Evolutionary conservation across 306 rosid genomes (phyloP), one percentile per base, ranked within the genome.

Genomic region (Astragalus membranaceus): DNA sequence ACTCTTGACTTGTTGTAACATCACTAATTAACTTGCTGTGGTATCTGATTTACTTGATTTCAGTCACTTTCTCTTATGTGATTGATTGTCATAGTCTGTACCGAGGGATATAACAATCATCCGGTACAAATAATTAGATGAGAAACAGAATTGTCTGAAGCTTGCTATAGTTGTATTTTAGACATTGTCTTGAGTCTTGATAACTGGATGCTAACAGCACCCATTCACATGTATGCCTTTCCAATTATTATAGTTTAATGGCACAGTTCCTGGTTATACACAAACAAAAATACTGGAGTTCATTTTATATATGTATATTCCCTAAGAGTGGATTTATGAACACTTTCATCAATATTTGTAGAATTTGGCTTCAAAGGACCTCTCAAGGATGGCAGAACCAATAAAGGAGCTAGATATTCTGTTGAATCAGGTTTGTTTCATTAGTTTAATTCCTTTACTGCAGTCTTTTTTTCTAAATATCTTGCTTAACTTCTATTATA

Each of bases 361-460:
- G 98, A 89, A 84, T 79, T 70, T 84, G 79, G 85, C 91, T 32
- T 62, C 92, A 32, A 87, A 88, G 80, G 98, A 94, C 70, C 91
- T 85, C 69, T 79, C 96, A 54, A 85, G 74, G 86, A 67, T 94
- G 66, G 82, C 85, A 32, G 90, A 89, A 58, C 96, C 98, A 17
- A 79, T 84, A 73, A 94, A 80, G 80, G 98, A 94, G 85, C 83
- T 90, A 73, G 95, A 94, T 82, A 90, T 94, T 61, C 62, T 87
- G 73, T 86, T 94, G 88, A 88, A 84, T 78, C 96, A 94, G 98
- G 98, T 94, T 75, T 13, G 44, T 77, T 69, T 74, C 52, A 15
- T 58, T 74, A 11, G 50, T 74, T 68, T 57, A 60, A 44, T 64
- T 75, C 72, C 14, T 56, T 33, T 39, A 33, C 30, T 59, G 39